A percentile compares a stretch with the other conserved stretches of the same genome.
Conservation (phyloP, 1,139 yeast species). For the Oligophagozyma castellii region DNA sequence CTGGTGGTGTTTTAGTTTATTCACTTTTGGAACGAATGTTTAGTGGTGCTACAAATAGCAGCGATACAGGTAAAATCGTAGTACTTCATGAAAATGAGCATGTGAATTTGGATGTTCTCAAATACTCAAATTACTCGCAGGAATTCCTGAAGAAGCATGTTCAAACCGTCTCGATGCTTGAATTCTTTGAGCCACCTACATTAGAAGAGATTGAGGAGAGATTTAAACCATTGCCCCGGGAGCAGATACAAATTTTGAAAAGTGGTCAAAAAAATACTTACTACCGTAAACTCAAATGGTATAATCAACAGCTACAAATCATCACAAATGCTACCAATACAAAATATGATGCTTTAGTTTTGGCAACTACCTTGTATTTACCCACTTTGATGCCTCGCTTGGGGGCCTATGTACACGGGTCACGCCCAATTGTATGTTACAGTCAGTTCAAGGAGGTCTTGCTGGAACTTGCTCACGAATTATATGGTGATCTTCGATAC, state of each 20-base stretch:
- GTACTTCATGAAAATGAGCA: slow-evolving; percentile 88
- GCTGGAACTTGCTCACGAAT: slow-evolving; percentile 55
- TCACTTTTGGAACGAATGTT: slow-evolving; percentile 85
- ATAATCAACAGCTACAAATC: slow-evolving; percentile 34
- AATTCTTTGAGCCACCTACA: slow-evolving; percentile 59
- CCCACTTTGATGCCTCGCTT: slow-evolving; percentile 50
- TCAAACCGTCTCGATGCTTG: slow-evolving; percentile 63
- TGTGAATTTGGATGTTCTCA: slow-evolving; percentile 60
- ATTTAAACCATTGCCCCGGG: slow-evolving; percentile 37
- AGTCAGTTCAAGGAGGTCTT: slow-evolving; percentile 69
- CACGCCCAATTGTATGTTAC: slow-evolving; percentile 75
- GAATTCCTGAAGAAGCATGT: slow-evolving; percentile 41
- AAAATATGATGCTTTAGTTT: slow-evolving; percentile 64
- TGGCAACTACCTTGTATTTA: slow-evolving; percentile 60
- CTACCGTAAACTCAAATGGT: slow-evolving; percentile 38
- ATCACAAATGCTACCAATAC: slow-evolving; percentile 37
- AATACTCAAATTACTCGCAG: slow-evolving; percentile 49
- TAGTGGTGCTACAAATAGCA: slow-evolving; percentile 28
- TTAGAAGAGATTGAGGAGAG: slow-evolving; percentile 32
- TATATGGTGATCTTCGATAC: slow-evolving; percentile 52
- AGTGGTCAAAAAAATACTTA: slow-evolving; percentile 54
- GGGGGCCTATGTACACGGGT: slow-evolving; percentile 63
- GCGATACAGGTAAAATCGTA: slow-evolving; percentile 46
- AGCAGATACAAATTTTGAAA: slow-evolving; percentile 42
- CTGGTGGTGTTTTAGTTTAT: slow-evolving; percentile 73